These are phyloP conservation scores for Ganoderma boninense DNA, from an alignment of 1,284 basidiomycete genomes.

Conservation along the genomic window DNA sequence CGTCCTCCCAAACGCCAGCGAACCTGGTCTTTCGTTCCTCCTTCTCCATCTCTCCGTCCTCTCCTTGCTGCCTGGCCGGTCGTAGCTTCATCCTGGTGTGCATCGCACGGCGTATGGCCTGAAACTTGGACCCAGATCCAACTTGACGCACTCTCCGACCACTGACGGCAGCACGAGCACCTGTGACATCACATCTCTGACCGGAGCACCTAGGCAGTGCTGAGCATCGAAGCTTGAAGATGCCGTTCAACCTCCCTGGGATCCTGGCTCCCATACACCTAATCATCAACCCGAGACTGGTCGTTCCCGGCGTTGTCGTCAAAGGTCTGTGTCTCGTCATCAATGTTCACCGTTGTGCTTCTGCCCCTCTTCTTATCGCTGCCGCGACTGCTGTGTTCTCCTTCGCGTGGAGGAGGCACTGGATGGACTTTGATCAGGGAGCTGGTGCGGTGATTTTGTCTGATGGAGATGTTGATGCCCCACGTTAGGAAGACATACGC, in stretches of 20 bases:
- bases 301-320: slow-evolving; percentile 77
- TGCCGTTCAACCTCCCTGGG: slow-evolving; percentile 84
- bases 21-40: background rate
- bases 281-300: slow-evolving; percentile 74
- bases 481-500: slow-evolving; percentile 78
- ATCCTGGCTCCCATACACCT: slow-evolving; percentile 80
- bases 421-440: background rate
- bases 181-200: background rate
- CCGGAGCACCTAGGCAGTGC: background rate
- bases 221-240: slow-evolving; percentile 50
- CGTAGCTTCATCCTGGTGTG: background rate
- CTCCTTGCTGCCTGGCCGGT: background rate
- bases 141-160: background rate
- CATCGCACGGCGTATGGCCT: background rate
- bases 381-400: background rate
- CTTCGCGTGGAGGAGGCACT: background rate
- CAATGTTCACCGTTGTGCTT: background rate
- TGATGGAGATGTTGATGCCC: slow-evolving; percentile 10
- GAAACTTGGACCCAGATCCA: background rate
- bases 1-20: slow-evolving; percentile 4
- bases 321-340: slow-evolving; percentile 62
- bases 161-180: background rate
- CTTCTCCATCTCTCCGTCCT: background rate
- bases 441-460: background rate
- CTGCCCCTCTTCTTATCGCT: background rate